These are phyloP conservation scores for Ceratobasidium sp. DNA, from an alignment of 1,284 basidiomycete species.

Conservation along the genomic window DNA sequence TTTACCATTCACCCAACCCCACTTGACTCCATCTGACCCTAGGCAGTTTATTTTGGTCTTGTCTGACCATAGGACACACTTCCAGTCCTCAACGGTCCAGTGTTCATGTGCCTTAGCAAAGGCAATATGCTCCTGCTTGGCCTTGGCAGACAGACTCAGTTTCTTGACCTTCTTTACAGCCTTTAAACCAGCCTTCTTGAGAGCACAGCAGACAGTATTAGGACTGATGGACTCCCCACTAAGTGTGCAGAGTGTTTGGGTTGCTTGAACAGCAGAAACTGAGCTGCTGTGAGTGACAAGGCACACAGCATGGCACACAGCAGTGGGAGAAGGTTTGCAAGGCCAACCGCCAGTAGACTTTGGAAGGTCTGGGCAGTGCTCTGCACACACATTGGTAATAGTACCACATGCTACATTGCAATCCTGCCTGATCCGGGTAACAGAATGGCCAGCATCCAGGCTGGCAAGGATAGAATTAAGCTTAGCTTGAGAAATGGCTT, in stretches of 20 bases:
- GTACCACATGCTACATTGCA: too few species aligned
- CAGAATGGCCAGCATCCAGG: too few species aligned
- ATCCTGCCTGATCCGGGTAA: too few species aligned
- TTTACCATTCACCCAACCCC: conserved; percentile 2
- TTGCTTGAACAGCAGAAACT: neutral
- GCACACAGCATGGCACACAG: conserved; percentile 10
- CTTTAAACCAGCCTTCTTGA: neutral
- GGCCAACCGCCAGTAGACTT: conserved; percentile 6
- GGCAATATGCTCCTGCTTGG: neutral
- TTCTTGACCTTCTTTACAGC: conserved; percentile 16
- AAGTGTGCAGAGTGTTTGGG: neutral
- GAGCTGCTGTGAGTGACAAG: conserved; percentile 12
- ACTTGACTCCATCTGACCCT: conserved; percentile 18
- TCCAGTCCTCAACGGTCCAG: conserved; percentile 19
- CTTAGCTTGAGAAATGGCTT: too few species aligned
- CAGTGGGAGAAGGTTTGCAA: neutral
- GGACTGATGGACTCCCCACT: conserved; percentile 9
- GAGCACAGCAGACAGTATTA: conserved; percentile 11
- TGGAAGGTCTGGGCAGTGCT: conserved; percentile 6
- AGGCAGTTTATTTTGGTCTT: conserved; percentile 28
- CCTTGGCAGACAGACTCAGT: neutral
- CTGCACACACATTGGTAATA: neutral
- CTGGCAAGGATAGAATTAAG: too few species aligned
- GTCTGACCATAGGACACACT: conserved; percentile 21
- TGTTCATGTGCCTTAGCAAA: neutral